Evolutionary conservation across 2,329 filamentous ascomycete species (phyloP).

Genomic region (Elsinoe perseae): DNA sequence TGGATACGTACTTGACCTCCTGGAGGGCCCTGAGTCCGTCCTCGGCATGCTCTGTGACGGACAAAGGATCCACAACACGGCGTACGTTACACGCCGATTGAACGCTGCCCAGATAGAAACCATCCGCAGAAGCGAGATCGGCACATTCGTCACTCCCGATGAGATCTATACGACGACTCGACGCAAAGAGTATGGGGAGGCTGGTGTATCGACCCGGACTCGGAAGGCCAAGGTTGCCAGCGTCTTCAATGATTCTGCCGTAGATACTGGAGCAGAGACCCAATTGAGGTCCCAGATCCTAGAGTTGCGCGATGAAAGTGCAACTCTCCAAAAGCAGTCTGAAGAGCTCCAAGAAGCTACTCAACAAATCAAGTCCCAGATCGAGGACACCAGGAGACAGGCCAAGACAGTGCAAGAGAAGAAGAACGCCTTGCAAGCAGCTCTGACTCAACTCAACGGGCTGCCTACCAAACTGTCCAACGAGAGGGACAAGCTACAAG

Average conservation of each 20-base stretch:
- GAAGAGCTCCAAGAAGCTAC: slow-evolving; percentile 21
- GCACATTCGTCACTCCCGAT: slow-evolving; percentile 61
- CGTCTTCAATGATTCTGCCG: slow-evolving; percentile 70
- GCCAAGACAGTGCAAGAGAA: slow-evolving; percentile 53
- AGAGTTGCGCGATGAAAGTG: slow-evolving; percentile 35
- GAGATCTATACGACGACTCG: slow-evolving; percentile 58
- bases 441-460: slow-evolving; percentile 55
- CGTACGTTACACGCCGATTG: slow-evolving; percentile 56
- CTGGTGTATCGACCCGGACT: slow-evolving; percentile 62
- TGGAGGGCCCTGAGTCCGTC: slow-evolving; percentile 75
- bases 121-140: slow-evolving; percentile 54
- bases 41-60: slow-evolving; percentile 81
- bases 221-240: slow-evolving; percentile 52
- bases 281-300: slow-evolving; percentile 50
- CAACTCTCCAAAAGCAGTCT: slow-evolving; percentile 33
- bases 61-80: slow-evolving; percentile 59
- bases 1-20: slow-evolving; percentile 68
- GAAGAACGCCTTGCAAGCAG: slow-evolving; percentile 37
- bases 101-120: slow-evolving; percentile 59
- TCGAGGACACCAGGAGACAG: slow-evolving; percentile 49
- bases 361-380: slow-evolving; percentile 17
- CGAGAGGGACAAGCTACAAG: slow-evolving; percentile 40
- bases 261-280: slow-evolving; percentile 58
- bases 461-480: slow-evolving; percentile 65
- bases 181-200: slow-evolving; percentile 71